A percentile compares a stretch with the other conserved stretches of the same genome.
These are phyloP conservation scores for Starmera stellimalicola DNA, from an alignment of 1,139 yeast species.

Conservation along the genomic window DNA sequence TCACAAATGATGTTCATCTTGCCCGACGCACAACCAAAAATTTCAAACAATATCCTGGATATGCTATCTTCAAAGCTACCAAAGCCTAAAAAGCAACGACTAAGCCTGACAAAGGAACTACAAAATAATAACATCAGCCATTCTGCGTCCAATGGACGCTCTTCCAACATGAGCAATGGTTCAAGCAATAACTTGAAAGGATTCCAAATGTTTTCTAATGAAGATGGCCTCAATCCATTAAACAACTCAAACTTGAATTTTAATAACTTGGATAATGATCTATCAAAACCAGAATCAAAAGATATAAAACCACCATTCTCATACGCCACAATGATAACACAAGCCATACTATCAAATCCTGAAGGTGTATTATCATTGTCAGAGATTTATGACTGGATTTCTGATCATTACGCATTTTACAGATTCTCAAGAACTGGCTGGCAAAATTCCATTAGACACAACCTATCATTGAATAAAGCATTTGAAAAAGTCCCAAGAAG, in stretches of 20 bases:
- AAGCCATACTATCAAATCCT: slow-evolving; percentile 80
- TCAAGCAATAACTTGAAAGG: slow-evolving; percentile 27
- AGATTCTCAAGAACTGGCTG: slow-evolving; percentile 91
- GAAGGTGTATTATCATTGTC: slow-evolving; percentile 86
- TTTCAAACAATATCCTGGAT: slow-evolving; percentile 42
- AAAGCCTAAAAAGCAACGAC: slow-evolving; percentile 22
- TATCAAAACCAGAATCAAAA: slow-evolving; percentile 82
- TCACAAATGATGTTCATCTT: slow-evolving; percentile 98
- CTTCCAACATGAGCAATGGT: background rate
- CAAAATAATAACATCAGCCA: background rate
- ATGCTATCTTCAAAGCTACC: slow-evolving; percentile 24
- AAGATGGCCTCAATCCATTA: slow-evolving; percentile 17
- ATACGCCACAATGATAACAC: slow-evolving; percentile 97
- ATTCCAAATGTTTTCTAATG: slow-evolving; percentile 46
- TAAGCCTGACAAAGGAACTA: background rate
- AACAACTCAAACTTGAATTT: slow-evolving; percentile 2
- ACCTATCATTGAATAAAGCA: slow-evolving; percentile 72
- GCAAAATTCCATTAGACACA: slow-evolving; percentile 85
- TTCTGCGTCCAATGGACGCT: too few relatives aligned
- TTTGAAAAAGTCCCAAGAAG: slow-evolving; percentile 93
- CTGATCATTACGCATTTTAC: slow-evolving; percentile 82
- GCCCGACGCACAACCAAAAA: slow-evolving; percentile 79
- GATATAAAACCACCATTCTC: slow-evolving; percentile 96
- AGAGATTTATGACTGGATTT: slow-evolving; percentile 88
- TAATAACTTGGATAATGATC: slow-evolving; percentile 20